phyloP scores from a whole-genome alignment of 2,329 filamentous ascomycete genomes.

The Ceratocystis variospora region DNA sequence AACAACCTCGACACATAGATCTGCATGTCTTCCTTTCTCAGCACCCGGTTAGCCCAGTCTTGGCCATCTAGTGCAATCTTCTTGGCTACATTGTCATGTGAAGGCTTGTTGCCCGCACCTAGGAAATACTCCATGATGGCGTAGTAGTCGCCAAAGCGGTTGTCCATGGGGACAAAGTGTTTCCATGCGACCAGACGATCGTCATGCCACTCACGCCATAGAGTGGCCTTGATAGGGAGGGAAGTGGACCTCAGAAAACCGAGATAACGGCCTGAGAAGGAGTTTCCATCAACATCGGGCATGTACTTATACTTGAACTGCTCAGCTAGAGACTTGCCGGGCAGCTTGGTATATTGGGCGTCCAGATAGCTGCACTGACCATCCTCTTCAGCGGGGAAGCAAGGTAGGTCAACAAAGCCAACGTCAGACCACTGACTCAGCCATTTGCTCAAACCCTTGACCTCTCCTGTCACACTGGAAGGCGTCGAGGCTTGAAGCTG shows the following conservation, averaged over 20 bases:
- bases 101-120: conserved; percentile 27
- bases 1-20: conserved; percentile 54
- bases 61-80: conserved; percentile 52
- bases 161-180: conserved; percentile 72
- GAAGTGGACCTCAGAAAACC: conserved; percentile 56
- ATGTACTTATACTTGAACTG: conserved; percentile 55
- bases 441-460: conserved; percentile 37
- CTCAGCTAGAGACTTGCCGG: conserved; percentile 31
- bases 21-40: conserved; percentile 60
- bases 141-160: conserved; percentile 56
- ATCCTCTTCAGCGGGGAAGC: conserved; percentile 33
- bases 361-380: conserved; percentile 64
- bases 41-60: conserved; percentile 53
- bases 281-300: conserved; percentile 64
- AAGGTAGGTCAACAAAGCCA: conserved; percentile 42
- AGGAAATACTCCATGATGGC: conserved; percentile 63
- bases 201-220: conserved; percentile 74
- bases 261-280: conserved; percentile 53
- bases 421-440: conserved; percentile 37
- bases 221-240: conserved; percentile 61
- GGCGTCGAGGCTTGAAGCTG: conserved; percentile 24
- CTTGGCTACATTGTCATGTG: conserved; percentile 36
- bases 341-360: conserved; percentile 61
- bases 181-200: conserved; percentile 59
- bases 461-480: conserved; percentile 22